Evolutionary conservation across 2,329 filamentous ascomycete genomes (phyloP), one percentile per base, ranked within the genome.

Genomic region (Paramyrothecium roridum): DNA sequence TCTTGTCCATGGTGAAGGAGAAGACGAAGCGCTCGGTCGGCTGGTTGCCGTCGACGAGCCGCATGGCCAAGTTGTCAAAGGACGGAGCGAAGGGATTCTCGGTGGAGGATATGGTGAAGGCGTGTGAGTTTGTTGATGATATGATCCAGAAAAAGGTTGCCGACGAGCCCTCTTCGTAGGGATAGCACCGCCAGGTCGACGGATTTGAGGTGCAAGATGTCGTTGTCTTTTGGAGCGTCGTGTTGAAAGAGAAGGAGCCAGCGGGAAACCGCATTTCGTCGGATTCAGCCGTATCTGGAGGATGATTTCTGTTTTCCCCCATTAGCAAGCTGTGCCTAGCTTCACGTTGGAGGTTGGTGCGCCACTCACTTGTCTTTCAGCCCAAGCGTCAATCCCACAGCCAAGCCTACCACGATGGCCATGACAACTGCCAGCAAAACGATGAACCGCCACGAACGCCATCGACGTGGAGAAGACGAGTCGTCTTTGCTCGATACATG

Each of bases 81-180:
- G 73, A 70, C 3, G 85, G 79, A 30, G 76, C 75, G 60, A 87
- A 83, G 1, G 79, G 79, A 60, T 84, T 84, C 26, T 76, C 69
- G 21, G 74, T 76, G 2, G 82, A 82, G 6, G 84, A 84, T 59
- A 87, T 81, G 48, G 71, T 71, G 68, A 80, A 85, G 16, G 71
- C 67, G 33, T 67, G 66, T 16, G 66, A 60, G 46, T 74, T 71
- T n/a, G 64, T 57, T 3, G 73, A 64, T 2, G 69, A 68, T 55
- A 90, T 84, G 56, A 81, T 75, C 86, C 85, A 89, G 65, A 82
- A 78, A 68, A 88, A 87, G 8, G 77, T 81, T 0, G 81, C 75
- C 4, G 76, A 66, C 3, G 72, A 71, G 20, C 74, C 71, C 13
- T 59, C 50, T 3, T 70, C 70, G 63, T 80, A 82, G 1, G 86